phyloP scores from a whole-genome alignment of 208 protist species.

The Leishmania martiniquensis region DNA sequence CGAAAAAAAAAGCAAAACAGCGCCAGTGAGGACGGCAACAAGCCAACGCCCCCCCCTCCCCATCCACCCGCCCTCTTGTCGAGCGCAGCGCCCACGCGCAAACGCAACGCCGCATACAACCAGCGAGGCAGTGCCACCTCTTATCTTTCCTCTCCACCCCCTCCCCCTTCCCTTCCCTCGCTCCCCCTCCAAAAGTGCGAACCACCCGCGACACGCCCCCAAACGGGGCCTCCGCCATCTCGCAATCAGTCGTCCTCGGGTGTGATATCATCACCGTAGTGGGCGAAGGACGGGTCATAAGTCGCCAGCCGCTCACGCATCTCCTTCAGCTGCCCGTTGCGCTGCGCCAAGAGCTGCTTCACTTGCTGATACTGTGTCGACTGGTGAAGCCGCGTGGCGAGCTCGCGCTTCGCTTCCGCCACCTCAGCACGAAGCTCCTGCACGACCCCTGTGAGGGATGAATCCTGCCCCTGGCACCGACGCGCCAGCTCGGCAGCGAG shows the following conservation, averaged over 20 bases:
- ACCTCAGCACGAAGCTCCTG: constrained; percentile 59
- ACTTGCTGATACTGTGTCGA: constrained; percentile 83
- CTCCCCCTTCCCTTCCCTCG: not conserved
- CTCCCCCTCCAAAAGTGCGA: not conserved
- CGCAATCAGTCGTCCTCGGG: constrained; percentile 54
- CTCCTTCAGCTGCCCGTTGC: constrained; percentile 60
- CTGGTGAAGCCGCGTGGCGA: constrained; percentile 65
- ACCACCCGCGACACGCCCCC: not conserved
- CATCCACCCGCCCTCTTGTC: not conserved
- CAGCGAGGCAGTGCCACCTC: not conserved
- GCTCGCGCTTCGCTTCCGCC: constrained; percentile 59
- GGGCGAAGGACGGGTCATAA: constrained; percentile 48
- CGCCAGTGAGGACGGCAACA: not conserved
- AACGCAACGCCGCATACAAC: not conserved
- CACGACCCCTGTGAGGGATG: constrained; percentile 35
- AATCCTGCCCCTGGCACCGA: constrained; percentile 48
- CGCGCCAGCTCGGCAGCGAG: constrained; percentile 38
- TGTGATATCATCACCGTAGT: constrained; percentile 49
- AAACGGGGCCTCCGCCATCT: not conserved
- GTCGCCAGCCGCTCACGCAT: constrained; percentile 48
- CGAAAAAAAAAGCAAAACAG: not conserved
- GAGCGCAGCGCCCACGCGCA: not conserved
- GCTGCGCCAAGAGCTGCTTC: constrained; percentile 63
- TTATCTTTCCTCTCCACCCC: not conserved
- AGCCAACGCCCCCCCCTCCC: not conserved